Conservation (phyloP, 148 eudicot species). For the Dysphania ambrosioides region DNA sequence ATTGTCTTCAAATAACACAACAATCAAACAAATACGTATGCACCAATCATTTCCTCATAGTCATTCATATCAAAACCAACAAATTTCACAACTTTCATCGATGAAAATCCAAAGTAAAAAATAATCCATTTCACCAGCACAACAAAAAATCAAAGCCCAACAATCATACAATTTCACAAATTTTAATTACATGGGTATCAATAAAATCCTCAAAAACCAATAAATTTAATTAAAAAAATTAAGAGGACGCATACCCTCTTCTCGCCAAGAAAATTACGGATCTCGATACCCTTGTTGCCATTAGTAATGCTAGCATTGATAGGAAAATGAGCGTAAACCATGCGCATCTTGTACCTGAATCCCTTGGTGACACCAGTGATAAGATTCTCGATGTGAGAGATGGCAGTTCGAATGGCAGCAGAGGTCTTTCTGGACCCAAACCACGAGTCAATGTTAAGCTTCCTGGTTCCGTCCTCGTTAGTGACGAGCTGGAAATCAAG, state of each 20-base stretch:
- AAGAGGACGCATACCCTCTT: slow-evolving; percentile 41
- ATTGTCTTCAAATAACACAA: no score
- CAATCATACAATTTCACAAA: neutral
- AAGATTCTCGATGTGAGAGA: slow-evolving; percentile 48
- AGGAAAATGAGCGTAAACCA: slow-evolving; percentile 73
- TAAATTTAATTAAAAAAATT: neutral
- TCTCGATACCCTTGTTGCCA: slow-evolving; percentile 42
- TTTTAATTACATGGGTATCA: neutral
- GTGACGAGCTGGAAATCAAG: slow-evolving; percentile 54
- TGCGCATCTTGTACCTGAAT: slow-evolving; percentile 61
- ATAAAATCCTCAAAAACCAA: neutral
- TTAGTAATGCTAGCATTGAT: slow-evolving; percentile 55
- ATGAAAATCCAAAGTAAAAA: no score
- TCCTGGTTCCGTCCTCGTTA: slow-evolving; percentile 38
- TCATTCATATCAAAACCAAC: no score
- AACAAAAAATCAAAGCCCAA: no score
- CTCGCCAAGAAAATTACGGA: slow-evolving; percentile 67
- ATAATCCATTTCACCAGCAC: no score
- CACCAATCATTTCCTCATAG: no score
- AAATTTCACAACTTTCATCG: no score
- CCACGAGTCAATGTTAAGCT: slow-evolving; percentile 59
- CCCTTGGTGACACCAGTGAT: slow-evolving; percentile 55
- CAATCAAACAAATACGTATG: no score
- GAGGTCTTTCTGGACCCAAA: slow-evolving; percentile 54
- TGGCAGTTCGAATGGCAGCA: slow-evolving; percentile 60